Base-by-base conservation (phyloP, 495 filamentous ascomycete species). In the Physcia stellaris region DNA sequence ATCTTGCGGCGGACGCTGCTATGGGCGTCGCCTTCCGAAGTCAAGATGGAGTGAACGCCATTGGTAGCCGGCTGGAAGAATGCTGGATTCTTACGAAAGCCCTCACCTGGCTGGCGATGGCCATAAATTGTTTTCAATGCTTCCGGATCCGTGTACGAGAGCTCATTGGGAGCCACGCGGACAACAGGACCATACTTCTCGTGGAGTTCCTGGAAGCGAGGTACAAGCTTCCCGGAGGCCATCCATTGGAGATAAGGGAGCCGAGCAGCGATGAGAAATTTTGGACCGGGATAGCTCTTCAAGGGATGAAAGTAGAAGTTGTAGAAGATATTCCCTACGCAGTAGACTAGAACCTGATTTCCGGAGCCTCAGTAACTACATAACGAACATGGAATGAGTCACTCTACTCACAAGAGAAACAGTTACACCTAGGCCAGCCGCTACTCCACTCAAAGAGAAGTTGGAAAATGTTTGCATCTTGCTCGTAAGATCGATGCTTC, bases 101-200 rank as follows among this genome's bases (percentile, higher is more conserved):
- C 13, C 32, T 15, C 13, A 20, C 18, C 13, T 28, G 26, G 13
- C 13, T 28, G 26, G n/a, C n/a, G n/a, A n/a, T n/a, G n/a, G n/a
- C n/a, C n/a, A 35, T 48, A 43, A 23, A 50, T 43, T 15, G 20
- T 40, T 21, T 47, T 43, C 36, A 35, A 41, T 9, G 48, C 48
- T 2, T 37, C 27, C 13, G 30, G 15, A 6, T 23, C 18, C 10
- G 48, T 42, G 15, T 33, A 53, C 4, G 43, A 51, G 11, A 43
- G 59, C n/a, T 70, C 63, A 18, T 64, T 61, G n/a, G 71, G 72
- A 4, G 64, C 63, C 35, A 68, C 55, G 16, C 72, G 62, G 32
- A 72, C 55, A 16, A 72, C 45, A 7, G 59, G 48, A 0, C 64
- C 68, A 43, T 70, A 71, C 29, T 61, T 60, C 3, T 53, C 47